Evolutionary conservation across 2,329 filamentous ascomycete genomes (phyloP).

Genomic region (Trichoderma pleuroti): DNA sequence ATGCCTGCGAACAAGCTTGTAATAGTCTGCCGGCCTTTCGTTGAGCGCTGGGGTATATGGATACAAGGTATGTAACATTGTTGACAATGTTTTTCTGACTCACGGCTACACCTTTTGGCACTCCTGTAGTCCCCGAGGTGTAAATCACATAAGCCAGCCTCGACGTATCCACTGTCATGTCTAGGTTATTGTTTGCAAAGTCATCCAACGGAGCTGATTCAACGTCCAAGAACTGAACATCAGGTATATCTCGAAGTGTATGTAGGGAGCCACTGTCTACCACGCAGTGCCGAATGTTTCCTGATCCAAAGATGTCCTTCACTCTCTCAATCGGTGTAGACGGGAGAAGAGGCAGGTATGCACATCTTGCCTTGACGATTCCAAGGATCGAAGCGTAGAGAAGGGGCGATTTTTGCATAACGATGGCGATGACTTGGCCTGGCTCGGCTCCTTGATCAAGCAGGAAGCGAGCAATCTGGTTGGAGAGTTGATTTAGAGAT

Average conservation of each 20-base stretch:
- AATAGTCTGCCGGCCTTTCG: constrained; percentile 56
- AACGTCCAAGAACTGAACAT: constrained; percentile 34
- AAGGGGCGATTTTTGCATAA: constrained; percentile 71
- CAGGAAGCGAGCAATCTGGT: constrained; percentile 58
- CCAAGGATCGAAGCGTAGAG: constrained; percentile 74
- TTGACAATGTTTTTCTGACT: constrained; percentile 72
- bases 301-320: constrained; percentile 58
- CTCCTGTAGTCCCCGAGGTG: constrained; percentile 78
- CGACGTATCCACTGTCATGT: constrained; percentile 39
- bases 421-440: constrained; percentile 64
- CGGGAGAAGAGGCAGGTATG: constrained; percentile 75
- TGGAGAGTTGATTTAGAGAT: constrained; percentile 61
- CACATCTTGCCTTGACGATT: constrained; percentile 69
- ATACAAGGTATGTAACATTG: constrained; percentile 65
- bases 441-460: constrained; percentile 41
- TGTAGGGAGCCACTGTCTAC: constrained; percentile 32
- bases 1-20: constrained; percentile 79
- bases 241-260: constrained; percentile 18
- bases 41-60: constrained; percentile 58
- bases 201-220: constrained; percentile 26
- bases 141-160: constrained; percentile 74
- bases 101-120: constrained; percentile 75
- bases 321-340: constrained; percentile 63
- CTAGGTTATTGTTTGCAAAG: constrained; percentile 37
- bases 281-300: constrained; percentile 47